These are phyloP conservation scores for Tillandsia leiboldiana DNA, from an alignment of 176 grass and related monocot species.

Conservation along the genomic window DNA sequence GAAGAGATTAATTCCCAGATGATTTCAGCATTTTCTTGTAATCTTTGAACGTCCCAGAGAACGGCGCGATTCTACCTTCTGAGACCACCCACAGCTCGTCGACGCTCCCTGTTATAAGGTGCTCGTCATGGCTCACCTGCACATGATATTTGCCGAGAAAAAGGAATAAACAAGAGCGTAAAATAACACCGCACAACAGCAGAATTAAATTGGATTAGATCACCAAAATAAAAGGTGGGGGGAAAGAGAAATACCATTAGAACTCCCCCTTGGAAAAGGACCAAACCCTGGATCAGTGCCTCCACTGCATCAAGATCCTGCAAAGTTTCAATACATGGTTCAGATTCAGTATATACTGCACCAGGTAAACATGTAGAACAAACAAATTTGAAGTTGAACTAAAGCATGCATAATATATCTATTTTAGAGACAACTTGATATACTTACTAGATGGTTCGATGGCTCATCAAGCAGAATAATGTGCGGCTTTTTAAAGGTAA, in stretches of 20 bases:
- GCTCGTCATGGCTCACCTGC: slow-evolving; percentile 95
- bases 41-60: slow-evolving; percentile 65
- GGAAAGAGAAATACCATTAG: slow-evolving; percentile 49
- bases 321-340: not conserved
- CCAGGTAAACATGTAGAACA: too few species aligned
- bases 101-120: slow-evolving; percentile 88
- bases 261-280: slow-evolving; percentile 94
- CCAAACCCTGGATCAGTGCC: slow-evolving; percentile 87
- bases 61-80: slow-evolving; percentile 52
- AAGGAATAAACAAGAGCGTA: not conserved
- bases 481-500: slow-evolving; percentile 97
- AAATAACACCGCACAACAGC: not conserved
- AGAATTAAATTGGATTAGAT: not conserved
- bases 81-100: slow-evolving; percentile 85
- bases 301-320: slow-evolving; percentile 95
- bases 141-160: not conserved
- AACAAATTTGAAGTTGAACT: not conserved
- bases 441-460: slow-evolving; percentile 92
- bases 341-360: not conserved
- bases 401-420: slow-evolving; percentile 4
- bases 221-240: not conserved
- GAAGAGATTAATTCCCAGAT: not conserved
- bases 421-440: not conserved
- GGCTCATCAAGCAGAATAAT: slow-evolving; percentile 93
- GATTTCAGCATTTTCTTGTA: slow-evolving; percentile 90